Evolutionary conservation across 2,329 filamentous ascomycete species (phyloP), one percentile per base, ranked within the genome.

Genomic region (Aspergillus fumigatus): DNA sequence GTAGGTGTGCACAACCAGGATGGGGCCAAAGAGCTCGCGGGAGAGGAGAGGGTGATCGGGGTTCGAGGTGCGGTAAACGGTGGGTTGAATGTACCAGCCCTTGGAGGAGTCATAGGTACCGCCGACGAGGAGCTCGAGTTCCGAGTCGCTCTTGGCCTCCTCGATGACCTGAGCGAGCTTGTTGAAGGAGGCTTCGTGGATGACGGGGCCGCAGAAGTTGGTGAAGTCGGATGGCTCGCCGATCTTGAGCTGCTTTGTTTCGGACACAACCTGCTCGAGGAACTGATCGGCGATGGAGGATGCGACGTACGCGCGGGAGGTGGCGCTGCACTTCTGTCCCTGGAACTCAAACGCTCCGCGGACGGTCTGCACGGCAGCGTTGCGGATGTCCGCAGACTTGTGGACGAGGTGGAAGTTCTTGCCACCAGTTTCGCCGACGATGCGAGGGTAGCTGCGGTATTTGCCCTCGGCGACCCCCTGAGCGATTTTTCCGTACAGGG

Each of bases 381-480:
- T 94, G 59, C 85, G 79, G 51, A 94, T 76, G 65, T 95, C 88
- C 41, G 91, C 91, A 3, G 85, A 87, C 48, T 81, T 78, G 78
- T 96, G 90, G 32, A 96, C 75, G 52, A 96, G 76, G 74, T 95
- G 91, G 81, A 92, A 96, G 81, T 96, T 96, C 84, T 96, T 96
- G 72, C 91, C 91, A 58, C 91, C 90, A 27, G 91, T 96, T 81
- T 96, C 91, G 59, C 90, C 91, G 4, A 96, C 90, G 62, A 96
- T 89, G 65, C 91, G 87, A 48, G 91, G 92, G 76, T 97, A 97
- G 66, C 88, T 86, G 61, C 82, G 81, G 78, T 96, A 97, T 58
- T 85, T 88, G 61, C 89, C 90, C 68, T 92, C 86, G 4, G 89
- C 89, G 21, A 95, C 87, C 43, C 89, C 90, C 61, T 83, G 80